phyloP scores from a whole-genome alignment of 2,329 filamentous ascomycete genomes.

The Tolypocladium amazonense region DNA sequence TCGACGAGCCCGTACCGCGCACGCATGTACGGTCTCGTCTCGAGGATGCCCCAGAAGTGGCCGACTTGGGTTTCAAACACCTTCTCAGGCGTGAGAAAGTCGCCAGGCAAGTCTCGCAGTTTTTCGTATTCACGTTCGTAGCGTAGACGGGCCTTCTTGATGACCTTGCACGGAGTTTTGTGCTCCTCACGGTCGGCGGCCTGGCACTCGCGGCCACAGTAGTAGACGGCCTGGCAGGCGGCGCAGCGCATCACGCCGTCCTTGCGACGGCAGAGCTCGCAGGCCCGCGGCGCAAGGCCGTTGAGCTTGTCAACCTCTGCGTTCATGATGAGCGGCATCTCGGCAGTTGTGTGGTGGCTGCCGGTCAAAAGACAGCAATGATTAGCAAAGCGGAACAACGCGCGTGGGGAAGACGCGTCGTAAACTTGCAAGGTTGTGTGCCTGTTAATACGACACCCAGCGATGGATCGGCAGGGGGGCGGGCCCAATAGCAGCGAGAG shows the following conservation, averaged over 20 bases:
- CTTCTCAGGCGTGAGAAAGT: conserved; percentile 16
- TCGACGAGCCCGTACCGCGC: conserved; percentile 18
- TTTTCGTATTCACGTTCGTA: conserved; percentile 20
- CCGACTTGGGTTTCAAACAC: conserved; percentile 27
- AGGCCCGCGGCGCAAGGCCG: conserved; percentile 3
- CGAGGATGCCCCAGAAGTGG: conserved; percentile 28
- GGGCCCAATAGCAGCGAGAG: too few species aligned
- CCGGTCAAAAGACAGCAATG: background rate
- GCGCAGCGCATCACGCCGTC: conserved; percentile 3
- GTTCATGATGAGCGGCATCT: background rate
- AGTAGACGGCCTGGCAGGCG: conserved; percentile 4
- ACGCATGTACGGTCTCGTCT: conserved; percentile 34
- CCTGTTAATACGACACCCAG: background rate
- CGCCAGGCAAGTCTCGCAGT: conserved; percentile 20
- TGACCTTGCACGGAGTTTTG: background rate
- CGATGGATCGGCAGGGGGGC: too few species aligned
- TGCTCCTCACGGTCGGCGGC: background rate
- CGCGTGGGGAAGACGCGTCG: background rate
- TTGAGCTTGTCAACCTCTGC: background rate
- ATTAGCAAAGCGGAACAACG: background rate
- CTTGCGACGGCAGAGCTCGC: conserved; percentile 7
- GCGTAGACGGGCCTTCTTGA: conserved; percentile 1
- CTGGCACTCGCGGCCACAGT: conserved; percentile 3
- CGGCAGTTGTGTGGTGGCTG: background rate
- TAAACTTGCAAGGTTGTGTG: background rate